Evolutionary conservation across 1,284 basidiomycete genomes (phyloP), one percentile per base, ranked within the genome.

Genomic region (Ceratobasidium sp.): DNA sequence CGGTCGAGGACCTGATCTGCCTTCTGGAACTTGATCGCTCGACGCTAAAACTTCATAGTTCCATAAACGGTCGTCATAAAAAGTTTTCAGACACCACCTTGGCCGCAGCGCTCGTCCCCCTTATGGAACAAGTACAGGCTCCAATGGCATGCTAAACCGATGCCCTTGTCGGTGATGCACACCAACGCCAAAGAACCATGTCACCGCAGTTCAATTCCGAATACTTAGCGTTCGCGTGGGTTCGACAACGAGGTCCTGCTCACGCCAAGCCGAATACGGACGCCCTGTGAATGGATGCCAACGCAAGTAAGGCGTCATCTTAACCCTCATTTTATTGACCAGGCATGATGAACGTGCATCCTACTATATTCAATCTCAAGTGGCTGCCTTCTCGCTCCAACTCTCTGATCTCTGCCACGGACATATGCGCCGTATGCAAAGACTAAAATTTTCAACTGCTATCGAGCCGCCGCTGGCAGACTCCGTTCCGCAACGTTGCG

Each of bases 11-110:
- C 34, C n/a, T 41, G 64, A 53, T 53, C 36, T 32, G 34, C 28
- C 64, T 53, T 67, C 64, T 67, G 64, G 64, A 67, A 55, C 32
- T 32, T 36, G 46, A 41, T 23, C 30, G 23, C 50, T 55, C 50
- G 50, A 67, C 34, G 61, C 61, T 52, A 50, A 34, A 53, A 36
- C 32, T 58, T 58, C 34, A 58, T 5, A 32, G 28, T 67, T 50
- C 23, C 32, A 41, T 67, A 41, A 26, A 67, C 23, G n/a, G 46
- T 21, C 34, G 9, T 12, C 48, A 30, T 36, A 21, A 53, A 39
- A 67, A 53, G 21, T 67, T 67, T 55, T 67, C 64, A 67, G 50
- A 67, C 48, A 41, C n/a, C n/a, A n/a, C n/a, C n/a, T n/a, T n/a
- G n/a, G n/a, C n/a, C 45, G 34, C 48, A 67, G 16, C 32, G 41